phyloP scores from a whole-genome alignment of 148 eudicot species.

The Cornus florida region DNA sequence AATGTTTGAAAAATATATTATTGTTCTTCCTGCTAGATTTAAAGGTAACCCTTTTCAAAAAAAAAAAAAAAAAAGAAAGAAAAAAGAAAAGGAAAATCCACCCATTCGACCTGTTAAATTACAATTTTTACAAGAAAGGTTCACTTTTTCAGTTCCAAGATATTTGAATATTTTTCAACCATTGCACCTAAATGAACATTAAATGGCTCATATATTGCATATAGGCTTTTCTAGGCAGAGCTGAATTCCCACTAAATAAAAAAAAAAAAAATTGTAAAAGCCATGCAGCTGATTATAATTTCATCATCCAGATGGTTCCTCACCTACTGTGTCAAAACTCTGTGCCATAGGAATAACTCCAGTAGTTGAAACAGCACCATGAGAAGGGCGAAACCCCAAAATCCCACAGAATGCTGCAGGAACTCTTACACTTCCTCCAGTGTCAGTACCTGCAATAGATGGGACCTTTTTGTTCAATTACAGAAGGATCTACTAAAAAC shows the following conservation, averaged over 20 bases:
- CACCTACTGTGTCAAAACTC: constrained; percentile 96
- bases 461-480: not conserved
- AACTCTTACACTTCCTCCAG: constrained; percentile 96
- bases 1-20: not conserved
- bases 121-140: no score
- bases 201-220: not conserved
- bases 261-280: not conserved
- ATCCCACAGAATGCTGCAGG: constrained; percentile 90
- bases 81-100: no score
- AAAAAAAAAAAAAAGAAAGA: no score
- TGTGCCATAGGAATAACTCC: constrained; percentile 95
- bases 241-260: not conserved
- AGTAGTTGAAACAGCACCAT: constrained; percentile 65
- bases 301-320: constrained; percentile 10
- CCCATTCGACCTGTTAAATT: no score
- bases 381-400: constrained; percentile 93
- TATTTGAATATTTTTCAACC: not conserved
- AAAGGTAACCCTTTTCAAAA: not conserved
- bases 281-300: not conserved
- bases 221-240: not conserved
- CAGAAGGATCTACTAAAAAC: not conserved
- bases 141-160: not conserved
- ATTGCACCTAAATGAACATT: not conserved
- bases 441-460: constrained; percentile 66
- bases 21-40: not conserved